A percentile compares a stretch with the other conserved stretches of the same genome.
phyloP scores from a whole-genome alignment of 2,329 filamentous ascomycete genomes.

The Cyphellophora europaea region DNA sequence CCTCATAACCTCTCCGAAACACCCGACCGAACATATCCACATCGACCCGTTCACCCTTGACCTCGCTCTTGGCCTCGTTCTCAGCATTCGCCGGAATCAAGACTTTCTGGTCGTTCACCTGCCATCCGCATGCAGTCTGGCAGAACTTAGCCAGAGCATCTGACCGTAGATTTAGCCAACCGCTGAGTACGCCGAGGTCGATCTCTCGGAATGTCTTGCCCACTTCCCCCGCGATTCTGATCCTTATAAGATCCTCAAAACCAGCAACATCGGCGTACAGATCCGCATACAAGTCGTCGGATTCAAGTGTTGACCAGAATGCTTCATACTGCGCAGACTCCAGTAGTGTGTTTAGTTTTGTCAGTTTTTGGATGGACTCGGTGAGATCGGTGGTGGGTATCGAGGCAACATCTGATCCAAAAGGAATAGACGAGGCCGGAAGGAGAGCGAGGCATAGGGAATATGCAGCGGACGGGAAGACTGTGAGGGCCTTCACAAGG shows the following conservation, averaged over 20 bases:
- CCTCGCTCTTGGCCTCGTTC: slow-evolving; percentile 91
- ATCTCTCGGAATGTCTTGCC: slow-evolving; percentile 72
- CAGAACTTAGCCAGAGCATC: slow-evolving; percentile 68
- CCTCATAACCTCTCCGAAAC: slow-evolving; percentile 77
- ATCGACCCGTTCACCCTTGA: slow-evolving; percentile 87
- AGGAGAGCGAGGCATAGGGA: slow-evolving; percentile 88
- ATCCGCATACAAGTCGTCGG: slow-evolving; percentile 91
- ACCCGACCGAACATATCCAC: slow-evolving; percentile 50
- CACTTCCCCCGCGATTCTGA: slow-evolving; percentile 80
- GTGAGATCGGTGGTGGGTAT: slow-evolving; percentile 46
- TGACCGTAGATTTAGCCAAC: slow-evolving; percentile 62
- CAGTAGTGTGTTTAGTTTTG: slow-evolving; percentile 74
- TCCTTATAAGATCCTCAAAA: slow-evolving; percentile 88
- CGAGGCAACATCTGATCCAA: slow-evolving; percentile 39
- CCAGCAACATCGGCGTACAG: slow-evolving; percentile 87
- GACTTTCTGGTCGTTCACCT: slow-evolving; percentile 57
- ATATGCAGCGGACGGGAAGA: slow-evolving; percentile 96
- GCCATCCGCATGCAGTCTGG: slow-evolving; percentile 78
- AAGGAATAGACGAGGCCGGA: slow-evolving; percentile 67
- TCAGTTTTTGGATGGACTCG: slow-evolving; percentile 85
- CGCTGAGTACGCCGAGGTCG: slow-evolving; percentile 57
- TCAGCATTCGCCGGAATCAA: slow-evolving; percentile 86
- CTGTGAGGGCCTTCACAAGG: slow-evolving; percentile 93
- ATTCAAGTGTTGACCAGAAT: slow-evolving; percentile 91
- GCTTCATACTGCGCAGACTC: slow-evolving; percentile 80